Conservation (phyloP, 371 early-diverging fungal genomes). For the Capillidium rhysosporum region DNA sequence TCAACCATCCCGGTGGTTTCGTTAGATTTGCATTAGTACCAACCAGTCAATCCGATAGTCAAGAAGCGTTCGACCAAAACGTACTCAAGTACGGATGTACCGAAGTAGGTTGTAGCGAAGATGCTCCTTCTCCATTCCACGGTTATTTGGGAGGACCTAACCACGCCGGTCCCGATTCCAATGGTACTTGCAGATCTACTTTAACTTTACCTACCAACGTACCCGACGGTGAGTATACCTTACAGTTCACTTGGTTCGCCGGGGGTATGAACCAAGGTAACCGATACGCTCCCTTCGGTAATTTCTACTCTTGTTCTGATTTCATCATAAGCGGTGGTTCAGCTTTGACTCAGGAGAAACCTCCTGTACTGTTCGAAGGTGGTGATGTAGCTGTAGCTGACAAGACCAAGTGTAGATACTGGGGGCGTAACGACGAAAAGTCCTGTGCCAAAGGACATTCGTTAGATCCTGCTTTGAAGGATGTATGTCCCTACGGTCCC, state of each 20-base stretch:
- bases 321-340: slow-evolving; percentile 22
- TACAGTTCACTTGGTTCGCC: slow-evolving; percentile 40
- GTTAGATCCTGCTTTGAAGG: not conserved
- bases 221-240: slow-evolving; percentile 24
- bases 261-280: slow-evolving; percentile 30
- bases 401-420: slow-evolving; percentile 16
- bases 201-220: slow-evolving; percentile 25
- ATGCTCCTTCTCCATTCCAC: slow-evolving; percentile 8
- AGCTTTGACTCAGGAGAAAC: slow-evolving; percentile 6
- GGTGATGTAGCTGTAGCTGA: slow-evolving; percentile 28
- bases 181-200: slow-evolving; percentile 16
- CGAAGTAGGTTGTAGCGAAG: slow-evolving; percentile 27
- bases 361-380: slow-evolving; percentile 17
- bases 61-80: slow-evolving; percentile 24
- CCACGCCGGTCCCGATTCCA: slow-evolving; percentile 15
- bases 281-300: slow-evolving; percentile 23
- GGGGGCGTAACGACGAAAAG: not conserved
- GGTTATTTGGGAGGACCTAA: slow-evolving; percentile 11
- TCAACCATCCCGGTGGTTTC: slow-evolving; percentile 40
- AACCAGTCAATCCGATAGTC: slow-evolving; percentile 23
- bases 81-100: slow-evolving; percentile 26
- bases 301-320: slow-evolving; percentile 31
- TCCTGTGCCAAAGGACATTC: not conserved
- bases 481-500: not conserved
- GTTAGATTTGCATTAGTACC: slow-evolving; percentile 30